A percentile compares a stretch with the other conserved stretches of the same genome.
Evolutionary conservation across 2,329 filamentous ascomycete genomes (phyloP).

Genomic region (Aspergillus sp.): DNA sequence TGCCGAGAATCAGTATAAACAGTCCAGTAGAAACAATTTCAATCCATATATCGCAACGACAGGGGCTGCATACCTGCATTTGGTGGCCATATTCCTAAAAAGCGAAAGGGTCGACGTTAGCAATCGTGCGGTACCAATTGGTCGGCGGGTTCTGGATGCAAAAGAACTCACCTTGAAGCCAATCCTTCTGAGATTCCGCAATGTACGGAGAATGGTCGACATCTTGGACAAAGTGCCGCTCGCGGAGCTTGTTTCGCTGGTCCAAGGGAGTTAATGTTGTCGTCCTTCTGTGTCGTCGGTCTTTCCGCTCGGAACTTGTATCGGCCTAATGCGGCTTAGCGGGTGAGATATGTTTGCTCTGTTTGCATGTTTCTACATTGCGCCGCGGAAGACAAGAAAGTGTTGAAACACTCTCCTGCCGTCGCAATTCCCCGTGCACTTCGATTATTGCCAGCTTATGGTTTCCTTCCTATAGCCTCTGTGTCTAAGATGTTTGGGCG

Average conservation of each 20-base stretch:
- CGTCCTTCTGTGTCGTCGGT: slow-evolving; percentile 9
- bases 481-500: slow-evolving; percentile 37
- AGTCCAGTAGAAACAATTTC: neutral
- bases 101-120: slow-evolving; percentile 38
- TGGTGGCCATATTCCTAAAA: slow-evolving; percentile 83
- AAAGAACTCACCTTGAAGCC: slow-evolving; percentile 70
- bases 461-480: neutral
- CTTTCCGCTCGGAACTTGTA: slow-evolving; percentile 23
- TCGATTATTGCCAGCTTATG: neutral
- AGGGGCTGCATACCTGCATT: slow-evolving; percentile 67
- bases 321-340: slow-evolving; percentile 26
- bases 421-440: neutral
- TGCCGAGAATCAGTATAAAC: slow-evolving; percentile 22
- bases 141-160: slow-evolving; percentile 10
- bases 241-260: neutral
- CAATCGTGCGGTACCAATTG: slow-evolving; percentile 7
- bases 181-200: slow-evolving; percentile 82
- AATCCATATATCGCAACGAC: slow-evolving; percentile 2
- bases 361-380: slow-evolving; percentile 30
- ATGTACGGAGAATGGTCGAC: slow-evolving; percentile 86
- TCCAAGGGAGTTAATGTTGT: slow-evolving; percentile 2
- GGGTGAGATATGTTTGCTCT: slow-evolving; percentile 29
- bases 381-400: slow-evolving; percentile 1
- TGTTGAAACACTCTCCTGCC: neutral
- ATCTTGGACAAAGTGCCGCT: slow-evolving; percentile 56